Evolutionary conservation across 2,329 filamentous ascomycete species (phyloP), one percentile per base, ranked within the genome.

Genomic region (Colletotrichum sp.): DNA sequence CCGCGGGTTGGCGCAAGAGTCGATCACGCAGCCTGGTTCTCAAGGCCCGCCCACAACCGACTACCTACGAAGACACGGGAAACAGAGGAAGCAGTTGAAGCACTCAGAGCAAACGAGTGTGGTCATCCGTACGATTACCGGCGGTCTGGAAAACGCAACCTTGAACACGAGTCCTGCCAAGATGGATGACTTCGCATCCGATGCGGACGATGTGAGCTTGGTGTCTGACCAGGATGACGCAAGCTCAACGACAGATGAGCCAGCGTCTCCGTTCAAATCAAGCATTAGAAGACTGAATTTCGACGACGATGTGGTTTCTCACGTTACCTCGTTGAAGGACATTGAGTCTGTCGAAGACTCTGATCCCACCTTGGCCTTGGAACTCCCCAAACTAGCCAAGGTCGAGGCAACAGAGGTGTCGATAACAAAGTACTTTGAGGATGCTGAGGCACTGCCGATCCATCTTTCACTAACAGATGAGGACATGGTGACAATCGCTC

Each of bases 401-500:
- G 86, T 86, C 5, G 89, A 90, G 24, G 82, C 86, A 0, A 84
- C 87, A 9, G 90, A 92, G 60, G 81, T 89, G 12, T 83, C 91
- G 0, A 83, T 93, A 18, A 83, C 87, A 5, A 89, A 86, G 63
- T 91, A 92, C 79, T 92, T 93, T 79, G 88, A 89, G 3, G 90
- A 92, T 28, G 89, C 90, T 7, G 90, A 93, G 78, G 91, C 91
- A 12, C 82, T 88, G 2, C 82, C 84, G 36, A 79, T 88, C 12
- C 87, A 89, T 28, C 80, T 88, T 28, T 83, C 86, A 12, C 82
- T 89, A 18, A 84, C 87, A 2, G 91, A 93, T 71, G 89, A 92
- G 4, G 92, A 94, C 55, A 88, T 91, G 75, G 91, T 95, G 39
- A 90, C 91, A 68, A 88, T 94, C 30, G 93, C 93, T 0, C 94